Base-by-base conservation (phyloP, 495 filamentous ascomycete genomes). In the Penicilliopsis zonata region DNA sequence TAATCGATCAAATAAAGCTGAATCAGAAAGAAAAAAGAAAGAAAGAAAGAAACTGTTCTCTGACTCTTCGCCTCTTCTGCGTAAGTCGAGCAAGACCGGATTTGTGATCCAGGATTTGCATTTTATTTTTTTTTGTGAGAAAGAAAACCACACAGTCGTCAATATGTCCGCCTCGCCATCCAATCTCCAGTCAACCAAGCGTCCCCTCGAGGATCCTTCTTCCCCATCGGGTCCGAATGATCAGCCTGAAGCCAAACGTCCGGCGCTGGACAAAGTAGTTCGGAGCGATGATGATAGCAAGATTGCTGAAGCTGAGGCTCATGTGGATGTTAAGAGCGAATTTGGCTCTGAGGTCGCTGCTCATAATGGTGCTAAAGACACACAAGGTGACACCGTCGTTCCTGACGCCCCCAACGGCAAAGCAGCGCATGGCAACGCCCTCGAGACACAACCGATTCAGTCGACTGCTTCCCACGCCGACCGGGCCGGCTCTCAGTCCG, bases 191-290 rank as follows among this genome's bases (percentile, higher is more conserved):
- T 78, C 78, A 24, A 69, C 83, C 48, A 98, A 98, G 70, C 86
- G 90, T 41, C 90, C 90, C 40, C 76, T 96, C 31, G 90, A 98
- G 68, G 90, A 96, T 49, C 76, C 86, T 19, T 96, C 90, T 25
- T 96, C 90, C 3, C 86, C 90, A 3, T 90, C 86, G 16, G 85
- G 82, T 13, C 80, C 77, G 20, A 80, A 68, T 49, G 90, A 94
- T 46, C 92, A 94, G 57, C 86, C 86, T 18, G 90, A 98, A 42
- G 90, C 92, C 42, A 98, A 98, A 65, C 82, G 90, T 42, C 92
- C 82, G 17, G 92, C 92, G 29, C 71, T 96, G 35, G 87, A 95
- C 63, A 98, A 94, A 67, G 70, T 86, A 43, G 68, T 81, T 28
- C 80, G 76, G 47, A 66, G 68, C 23, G 66, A 71, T 6, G 66